phyloP scores from a whole-genome alignment of 768 basidiomycete genomes.

The Tubosaeta sp. region DNA sequence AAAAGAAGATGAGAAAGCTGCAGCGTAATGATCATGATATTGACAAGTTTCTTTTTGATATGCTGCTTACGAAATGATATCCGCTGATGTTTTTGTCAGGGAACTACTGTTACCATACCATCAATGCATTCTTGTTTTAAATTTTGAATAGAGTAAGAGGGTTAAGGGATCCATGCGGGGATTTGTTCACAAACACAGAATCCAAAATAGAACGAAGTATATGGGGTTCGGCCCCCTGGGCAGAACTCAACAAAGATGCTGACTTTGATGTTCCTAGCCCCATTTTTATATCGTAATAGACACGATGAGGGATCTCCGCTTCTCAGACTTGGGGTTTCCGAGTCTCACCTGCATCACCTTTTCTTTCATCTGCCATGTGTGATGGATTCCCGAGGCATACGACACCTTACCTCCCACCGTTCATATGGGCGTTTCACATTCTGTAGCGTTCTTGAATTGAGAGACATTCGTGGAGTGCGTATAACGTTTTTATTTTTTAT shows the following conservation, averaged over 20 bases:
- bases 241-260: background rate
- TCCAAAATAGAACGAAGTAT: too few species aligned
- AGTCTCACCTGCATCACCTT: too few species aligned
- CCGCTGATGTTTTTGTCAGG: background rate
- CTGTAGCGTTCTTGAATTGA: slow-evolving; percentile 12
- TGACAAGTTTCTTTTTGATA: background rate
- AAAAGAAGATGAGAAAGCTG: slow-evolving; percentile 11
- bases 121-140: background rate
- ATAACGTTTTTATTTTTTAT: background rate
- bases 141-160: background rate
- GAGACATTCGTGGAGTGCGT: slow-evolving; percentile 30
- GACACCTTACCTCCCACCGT: too few species aligned
- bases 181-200: background rate
- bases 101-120: background rate
- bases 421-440: slow-evolving; percentile 13
- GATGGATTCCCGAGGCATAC: too few species aligned
- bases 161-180: background rate
- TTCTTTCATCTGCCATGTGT: too few species aligned
- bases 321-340: too few species aligned
- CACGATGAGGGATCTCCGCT: too few species aligned
- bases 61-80: background rate
- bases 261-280: background rate
- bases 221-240: background rate
- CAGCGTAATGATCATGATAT: slow-evolving; percentile 11
- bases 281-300: too few species aligned